Conservation (phyloP, 2,329 filamentous ascomycete species). For the Dactylellina leptospora region DNA sequence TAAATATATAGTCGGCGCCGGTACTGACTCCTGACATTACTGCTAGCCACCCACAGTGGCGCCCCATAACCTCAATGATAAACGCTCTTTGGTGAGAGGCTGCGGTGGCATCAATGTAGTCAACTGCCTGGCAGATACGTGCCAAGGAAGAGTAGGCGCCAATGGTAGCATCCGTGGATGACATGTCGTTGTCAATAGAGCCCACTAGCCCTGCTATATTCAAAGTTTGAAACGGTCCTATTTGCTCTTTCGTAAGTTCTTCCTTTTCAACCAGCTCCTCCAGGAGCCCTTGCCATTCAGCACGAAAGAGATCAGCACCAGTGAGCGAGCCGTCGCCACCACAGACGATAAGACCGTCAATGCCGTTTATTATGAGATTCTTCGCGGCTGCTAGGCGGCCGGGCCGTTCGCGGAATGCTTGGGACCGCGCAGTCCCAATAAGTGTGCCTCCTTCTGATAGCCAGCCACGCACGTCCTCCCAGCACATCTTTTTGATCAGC, state of each 20-base stretch:
- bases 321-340: constrained; percentile 96
- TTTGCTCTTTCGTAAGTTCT: constrained; percentile 75
- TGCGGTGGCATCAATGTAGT: constrained; percentile 95
- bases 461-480: constrained; percentile 94
- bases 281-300: constrained; percentile 88
- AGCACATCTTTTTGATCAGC: constrained; percentile 85
- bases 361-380: constrained; percentile 91
- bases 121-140: constrained; percentile 93
- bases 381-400: constrained; percentile 87
- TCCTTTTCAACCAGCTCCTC: constrained; percentile 80
- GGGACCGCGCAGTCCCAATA: constrained; percentile 93
- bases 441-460: constrained; percentile 92
- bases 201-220: constrained; percentile 97
- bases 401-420: constrained; percentile 86
- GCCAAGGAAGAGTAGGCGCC: constrained; percentile 93
- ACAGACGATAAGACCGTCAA: constrained; percentile 95
- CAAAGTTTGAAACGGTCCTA: constrained; percentile 80
- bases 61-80: constrained; percentile 97
- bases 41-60: constrained; percentile 96
- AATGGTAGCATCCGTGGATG: constrained; percentile 95
- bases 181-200: constrained; percentile 98
- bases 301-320: constrained; percentile 89
- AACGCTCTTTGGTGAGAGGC: constrained; percentile 94
- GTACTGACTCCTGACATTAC: constrained; percentile 95
- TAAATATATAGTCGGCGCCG: constrained; percentile 95